A percentile compares a stretch with the other conserved stretches of the same genome.
phyloP scores from a whole-genome alignment of 2,329 filamentous ascomycete genomes.

The Juglanconis sp. region DNA sequence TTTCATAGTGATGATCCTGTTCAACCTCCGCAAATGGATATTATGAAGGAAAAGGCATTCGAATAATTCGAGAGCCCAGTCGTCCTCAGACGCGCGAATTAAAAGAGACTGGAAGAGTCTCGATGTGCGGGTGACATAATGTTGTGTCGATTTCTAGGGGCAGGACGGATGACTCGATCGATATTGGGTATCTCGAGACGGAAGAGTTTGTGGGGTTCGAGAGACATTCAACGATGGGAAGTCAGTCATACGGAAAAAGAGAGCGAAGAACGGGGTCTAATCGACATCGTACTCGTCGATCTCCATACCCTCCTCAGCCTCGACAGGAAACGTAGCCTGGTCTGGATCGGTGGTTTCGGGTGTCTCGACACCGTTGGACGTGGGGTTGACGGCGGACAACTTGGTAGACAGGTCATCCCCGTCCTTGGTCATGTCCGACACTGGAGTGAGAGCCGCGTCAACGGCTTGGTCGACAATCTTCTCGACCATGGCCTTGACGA shows the following conservation, averaged over 20 bases:
- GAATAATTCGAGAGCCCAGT: neutral
- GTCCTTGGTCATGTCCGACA: slow-evolving; percentile 11
- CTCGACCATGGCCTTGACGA: slow-evolving; percentile 2
- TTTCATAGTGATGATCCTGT: no score
- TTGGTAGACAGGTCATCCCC: neutral
- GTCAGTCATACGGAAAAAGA: neutral
- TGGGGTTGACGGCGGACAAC: neutral
- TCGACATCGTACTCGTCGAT: neutral
- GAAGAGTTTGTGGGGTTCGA: neutral
- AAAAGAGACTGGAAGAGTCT: neutral
- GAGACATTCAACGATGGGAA: neutral
- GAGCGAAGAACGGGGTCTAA: neutral
- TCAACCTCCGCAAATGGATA: no score
- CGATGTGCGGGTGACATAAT: neutral
- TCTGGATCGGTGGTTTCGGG: slow-evolving; percentile 6
- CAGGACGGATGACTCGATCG: neutral
- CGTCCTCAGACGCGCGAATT: neutral
- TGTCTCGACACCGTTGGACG: slow-evolving; percentile 6
- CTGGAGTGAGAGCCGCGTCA: slow-evolving; percentile 13
- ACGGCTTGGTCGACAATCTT: slow-evolving; percentile 11
- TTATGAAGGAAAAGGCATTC: neutral
- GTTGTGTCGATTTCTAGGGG: neutral
- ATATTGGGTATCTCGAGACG: neutral
- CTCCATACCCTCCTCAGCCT: slow-evolving; percentile 5
- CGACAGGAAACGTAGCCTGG: neutral